A percentile compares a stretch with the other conserved stretches of the same genome.
Conservation (phyloP, 495 filamentous ascomycete genomes). For the Aspergillus avenaceus region DNA sequence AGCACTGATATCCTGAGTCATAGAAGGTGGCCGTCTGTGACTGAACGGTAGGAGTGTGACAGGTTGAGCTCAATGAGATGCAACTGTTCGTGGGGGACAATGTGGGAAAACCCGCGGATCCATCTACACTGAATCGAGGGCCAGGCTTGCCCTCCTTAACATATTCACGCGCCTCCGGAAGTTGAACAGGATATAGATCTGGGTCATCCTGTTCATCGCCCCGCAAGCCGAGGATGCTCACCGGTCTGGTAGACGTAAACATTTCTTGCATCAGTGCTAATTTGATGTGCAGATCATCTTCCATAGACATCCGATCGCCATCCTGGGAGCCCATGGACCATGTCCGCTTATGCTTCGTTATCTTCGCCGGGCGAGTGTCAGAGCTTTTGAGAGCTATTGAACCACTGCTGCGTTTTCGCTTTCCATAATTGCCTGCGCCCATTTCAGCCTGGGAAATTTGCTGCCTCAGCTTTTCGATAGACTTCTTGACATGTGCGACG, state of each 20-base stretch:
- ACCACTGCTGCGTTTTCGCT: slow-evolving; percentile 69
- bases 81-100: slow-evolving; percentile 62
- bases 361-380: slow-evolving; percentile 62
- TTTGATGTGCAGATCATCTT: slow-evolving; percentile 87
- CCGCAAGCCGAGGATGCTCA: slow-evolving; percentile 78
- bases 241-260: slow-evolving; percentile 86
- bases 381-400: slow-evolving; percentile 47
- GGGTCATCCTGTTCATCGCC: slow-evolving; percentile 86
- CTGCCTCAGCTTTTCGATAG: slow-evolving; percentile 89
- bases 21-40: slow-evolving; percentile 9
- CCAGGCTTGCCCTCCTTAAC: slow-evolving; percentile 54
- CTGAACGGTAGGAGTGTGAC: slow-evolving; percentile 9
- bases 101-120: slow-evolving; percentile 39
- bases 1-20: slow-evolving; percentile 21
- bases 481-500: slow-evolving; percentile 86
- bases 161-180: slow-evolving; percentile 64
- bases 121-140: slow-evolving; percentile 50
- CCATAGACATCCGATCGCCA: slow-evolving; percentile 62
- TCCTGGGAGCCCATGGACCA: slow-evolving; percentile 94
- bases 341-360: slow-evolving; percentile 84
- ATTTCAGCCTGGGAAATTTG: slow-evolving; percentile 85
- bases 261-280: slow-evolving; percentile 84
- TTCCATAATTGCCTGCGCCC: slow-evolving; percentile 83
- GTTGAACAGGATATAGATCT: slow-evolving; percentile 74
- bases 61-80: slow-evolving; percentile 47